Conservation (phyloP, 2,329 filamentous ascomycete genomes). For the Teratosphaeria zuluensis region DNA sequence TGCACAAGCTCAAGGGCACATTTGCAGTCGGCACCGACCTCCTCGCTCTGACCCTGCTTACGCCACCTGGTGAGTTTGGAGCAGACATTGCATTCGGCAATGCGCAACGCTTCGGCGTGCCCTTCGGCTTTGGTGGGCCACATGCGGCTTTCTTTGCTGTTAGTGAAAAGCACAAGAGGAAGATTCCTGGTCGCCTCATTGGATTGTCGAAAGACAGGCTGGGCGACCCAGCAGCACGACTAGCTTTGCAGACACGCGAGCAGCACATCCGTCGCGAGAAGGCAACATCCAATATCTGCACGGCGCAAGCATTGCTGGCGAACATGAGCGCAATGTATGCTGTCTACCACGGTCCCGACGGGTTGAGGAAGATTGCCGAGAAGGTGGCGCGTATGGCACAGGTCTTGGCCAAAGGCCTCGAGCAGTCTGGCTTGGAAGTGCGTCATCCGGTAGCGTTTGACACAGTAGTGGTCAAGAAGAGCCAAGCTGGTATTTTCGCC, state of each 20-base stretch:
- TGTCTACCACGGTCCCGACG: constrained; percentile 80
- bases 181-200: constrained; percentile 83
- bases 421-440: constrained; percentile 48
- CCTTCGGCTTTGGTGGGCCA: constrained; percentile 86
- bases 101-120: constrained; percentile 83
- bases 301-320: constrained; percentile 81
- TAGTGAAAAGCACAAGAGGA: constrained; percentile 82
- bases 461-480: constrained; percentile 56
- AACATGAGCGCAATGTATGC: constrained; percentile 97
- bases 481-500: constrained; percentile 43
- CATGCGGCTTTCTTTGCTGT: constrained; percentile 95
- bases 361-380: constrained; percentile 74
- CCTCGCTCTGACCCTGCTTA: constrained; percentile 75
- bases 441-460: constrained; percentile 51
- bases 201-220: constrained; percentile 86
- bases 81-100: constrained; percentile 93
- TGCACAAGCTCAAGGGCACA: constrained; percentile 68
- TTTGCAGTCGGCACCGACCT: constrained; percentile 86
- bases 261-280: constrained; percentile 95
- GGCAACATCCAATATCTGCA: constrained; percentile 96
- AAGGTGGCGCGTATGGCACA: constrained; percentile 63
- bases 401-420: constrained; percentile 40
- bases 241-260: constrained; percentile 85
- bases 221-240: constrained; percentile 68
- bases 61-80: constrained; percentile 85